Evolutionary conservation across 345 rosid genomes (phyloP).

Genomic region (Lepidium sativum): DNA sequence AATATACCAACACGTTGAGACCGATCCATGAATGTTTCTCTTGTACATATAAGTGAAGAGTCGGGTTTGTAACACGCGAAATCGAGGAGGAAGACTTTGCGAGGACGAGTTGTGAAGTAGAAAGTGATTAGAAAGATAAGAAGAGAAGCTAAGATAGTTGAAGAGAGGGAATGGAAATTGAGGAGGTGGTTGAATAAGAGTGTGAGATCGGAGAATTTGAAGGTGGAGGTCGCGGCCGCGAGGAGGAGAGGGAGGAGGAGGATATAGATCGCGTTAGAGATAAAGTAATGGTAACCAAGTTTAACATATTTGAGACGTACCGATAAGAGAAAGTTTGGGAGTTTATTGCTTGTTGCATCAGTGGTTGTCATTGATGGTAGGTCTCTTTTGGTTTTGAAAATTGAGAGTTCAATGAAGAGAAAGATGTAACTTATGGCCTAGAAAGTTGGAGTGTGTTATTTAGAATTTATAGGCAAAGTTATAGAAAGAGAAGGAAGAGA

Average conservation of each 20-base stretch:
- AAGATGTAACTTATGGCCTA: conserved; percentile 11
- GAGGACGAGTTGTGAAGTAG: conserved; percentile 68
- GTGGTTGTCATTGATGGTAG: neutral
- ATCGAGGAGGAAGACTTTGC: conserved; percentile 52
- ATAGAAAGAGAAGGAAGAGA: neutral
- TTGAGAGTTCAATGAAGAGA: neutral
- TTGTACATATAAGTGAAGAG: conserved; percentile 34
- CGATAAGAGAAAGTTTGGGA: conserved; percentile 61
- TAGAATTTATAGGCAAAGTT: conserved; percentile 20
- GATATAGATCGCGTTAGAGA: conserved; percentile 60
- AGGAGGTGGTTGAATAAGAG: conserved; percentile 47
- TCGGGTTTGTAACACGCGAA: conserved; percentile 78
- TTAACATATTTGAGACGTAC: conserved; percentile 67
- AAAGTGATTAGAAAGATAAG: conserved; percentile 45
- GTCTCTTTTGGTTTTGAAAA: neutral
- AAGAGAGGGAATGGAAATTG: conserved; percentile 35
- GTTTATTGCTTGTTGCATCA: conserved; percentile 23
- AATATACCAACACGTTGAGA: conserved; percentile 36
- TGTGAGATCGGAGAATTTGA: conserved; percentile 28
- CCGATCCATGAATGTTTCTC: conserved; percentile 57
- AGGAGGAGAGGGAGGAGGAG: conserved; percentile 32
- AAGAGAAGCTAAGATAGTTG: conserved; percentile 31
- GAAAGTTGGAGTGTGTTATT: neutral
- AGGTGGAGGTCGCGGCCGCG: conserved; percentile 46
- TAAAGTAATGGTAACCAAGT: conserved; percentile 68